These are phyloP conservation scores for Trametes maxima DNA, from an alignment of 768 basidiomycete species.

Conservation along the genomic window DNA sequence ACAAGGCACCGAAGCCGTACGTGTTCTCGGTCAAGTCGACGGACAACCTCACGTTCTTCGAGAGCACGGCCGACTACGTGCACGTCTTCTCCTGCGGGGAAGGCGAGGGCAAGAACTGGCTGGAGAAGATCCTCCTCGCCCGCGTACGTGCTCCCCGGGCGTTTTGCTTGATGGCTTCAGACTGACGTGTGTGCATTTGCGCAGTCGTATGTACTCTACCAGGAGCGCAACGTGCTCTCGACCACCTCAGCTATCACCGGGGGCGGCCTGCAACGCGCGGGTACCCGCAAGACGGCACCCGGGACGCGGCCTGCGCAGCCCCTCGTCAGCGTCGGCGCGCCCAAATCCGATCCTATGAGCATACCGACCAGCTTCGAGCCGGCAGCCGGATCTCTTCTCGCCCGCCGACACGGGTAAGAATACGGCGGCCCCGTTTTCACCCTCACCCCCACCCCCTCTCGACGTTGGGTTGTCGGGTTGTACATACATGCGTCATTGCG, in stretches of 20 bases:
- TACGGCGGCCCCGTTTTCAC: too few species aligned
- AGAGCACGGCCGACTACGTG: conserved; percentile 84
- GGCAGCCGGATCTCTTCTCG: conserved; percentile 62
- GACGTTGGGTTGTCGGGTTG: background rate
- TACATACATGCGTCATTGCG: conserved; percentile 2
- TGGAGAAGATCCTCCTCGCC: conserved; percentile 79
- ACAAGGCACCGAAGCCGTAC: conserved; percentile 83
- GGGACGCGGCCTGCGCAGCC: conserved; percentile 47
- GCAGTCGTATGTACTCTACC: conserved; percentile 82
- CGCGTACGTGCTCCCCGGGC: conserved; percentile 56
- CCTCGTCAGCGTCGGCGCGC: conserved; percentile 49
- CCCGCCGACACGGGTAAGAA: conserved; percentile 24
- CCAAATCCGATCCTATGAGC: conserved; percentile 35
- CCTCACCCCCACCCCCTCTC: too few species aligned
- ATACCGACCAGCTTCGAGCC: conserved; percentile 63
- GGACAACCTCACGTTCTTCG: conserved; percentile 84
- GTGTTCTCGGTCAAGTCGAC: conserved; percentile 89
- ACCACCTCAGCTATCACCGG: conserved; percentile 26
- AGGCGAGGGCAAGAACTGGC: conserved; percentile 74
- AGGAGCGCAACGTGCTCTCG: conserved; percentile 74
- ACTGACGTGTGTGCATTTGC: conserved; percentile 17
- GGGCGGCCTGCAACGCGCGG: conserved; percentile 40
- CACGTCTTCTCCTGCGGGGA: conserved; percentile 83
- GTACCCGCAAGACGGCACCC: conserved; percentile 36
- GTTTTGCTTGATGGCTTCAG: background rate